Evolutionary conservation across 495 filamentous ascomycete species (phyloP).

Genomic region (Lindgomyces ingoldianus): DNA sequence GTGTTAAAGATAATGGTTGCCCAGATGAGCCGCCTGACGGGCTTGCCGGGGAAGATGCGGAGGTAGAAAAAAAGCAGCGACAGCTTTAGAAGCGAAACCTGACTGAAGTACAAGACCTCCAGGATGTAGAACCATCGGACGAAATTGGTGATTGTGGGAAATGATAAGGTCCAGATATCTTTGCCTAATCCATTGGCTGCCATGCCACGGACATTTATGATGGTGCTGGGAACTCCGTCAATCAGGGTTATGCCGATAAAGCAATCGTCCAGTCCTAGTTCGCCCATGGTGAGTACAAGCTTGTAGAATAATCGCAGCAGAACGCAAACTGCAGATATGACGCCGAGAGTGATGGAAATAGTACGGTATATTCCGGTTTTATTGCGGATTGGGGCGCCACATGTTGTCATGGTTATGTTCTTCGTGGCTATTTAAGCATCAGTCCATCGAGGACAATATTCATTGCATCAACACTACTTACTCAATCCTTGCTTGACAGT

Average conservation of each 20-base stretch:
- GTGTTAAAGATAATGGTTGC: constrained; percentile 44
- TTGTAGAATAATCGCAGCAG: constrained; percentile 16
- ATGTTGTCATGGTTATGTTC: constrained; percentile 25
- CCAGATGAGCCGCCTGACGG: constrained; percentile 40
- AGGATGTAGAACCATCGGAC: constrained; percentile 26
- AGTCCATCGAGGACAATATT: background rate
- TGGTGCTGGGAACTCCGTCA: constrained; percentile 13
- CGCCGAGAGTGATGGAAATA: constrained; percentile 10
- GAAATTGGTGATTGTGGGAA: constrained; percentile 15
- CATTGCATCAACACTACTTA: background rate
- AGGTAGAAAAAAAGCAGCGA: constrained; percentile 55
- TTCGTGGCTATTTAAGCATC: constrained; percentile 15
- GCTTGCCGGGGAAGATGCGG: constrained; percentile 49
- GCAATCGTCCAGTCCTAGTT: constrained; percentile 29
- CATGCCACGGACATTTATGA: constrained; percentile 18
- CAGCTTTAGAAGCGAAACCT: constrained; percentile 47
- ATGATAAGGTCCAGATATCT: constrained; percentile 29
- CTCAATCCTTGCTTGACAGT: constrained; percentile 19
- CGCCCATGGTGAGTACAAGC: background rate
- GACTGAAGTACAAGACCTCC: constrained; percentile 43
- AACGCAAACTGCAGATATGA: constrained; percentile 9
- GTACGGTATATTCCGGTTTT: background rate
- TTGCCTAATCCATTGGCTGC: constrained; percentile 20
- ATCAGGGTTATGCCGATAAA: constrained; percentile 20
- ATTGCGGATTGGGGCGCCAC: constrained; percentile 24